Percentiles rank a stretch among this genome's conserved stretches.
Conservation (phyloP, 495 filamentous ascomycete genomes). For the Penicillium paradoxum region DNA sequence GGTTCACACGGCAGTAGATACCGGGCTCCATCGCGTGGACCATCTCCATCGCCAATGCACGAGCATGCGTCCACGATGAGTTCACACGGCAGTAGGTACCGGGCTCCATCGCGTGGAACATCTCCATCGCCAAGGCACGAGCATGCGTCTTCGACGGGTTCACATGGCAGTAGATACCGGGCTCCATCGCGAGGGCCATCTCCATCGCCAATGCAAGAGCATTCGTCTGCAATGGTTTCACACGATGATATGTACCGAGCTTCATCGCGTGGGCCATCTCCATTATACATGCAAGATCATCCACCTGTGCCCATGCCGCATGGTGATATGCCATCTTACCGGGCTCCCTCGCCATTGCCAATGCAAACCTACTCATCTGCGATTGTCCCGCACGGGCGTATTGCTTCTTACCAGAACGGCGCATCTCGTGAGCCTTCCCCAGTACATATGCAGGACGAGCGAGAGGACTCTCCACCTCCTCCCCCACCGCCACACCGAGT, state of each 20-base stretch:
- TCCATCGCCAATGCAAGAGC: conserved; percentile 10
- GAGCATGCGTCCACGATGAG: conserved; percentile 15
- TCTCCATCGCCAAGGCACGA: conserved; percentile 13
- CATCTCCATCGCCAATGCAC: conserved; percentile 10
- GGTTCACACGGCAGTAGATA: conserved; percentile 12
- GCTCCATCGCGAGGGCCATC: conserved; percentile 4
- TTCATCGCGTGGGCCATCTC: conserved; percentile 3
- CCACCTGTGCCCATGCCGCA: conserved; percentile 19
- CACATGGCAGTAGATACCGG: conserved; percentile 6
- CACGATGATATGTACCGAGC: conserved; percentile 13
- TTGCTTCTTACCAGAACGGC: not conserved
- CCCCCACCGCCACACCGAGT: conserved; percentile 41
- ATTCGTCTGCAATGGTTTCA: conserved; percentile 13
- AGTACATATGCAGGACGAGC: conserved; percentile 28
- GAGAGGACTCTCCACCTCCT: conserved; percentile 43
- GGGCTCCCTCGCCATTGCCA: not conserved
- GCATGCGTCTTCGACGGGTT: conserved; percentile 13
- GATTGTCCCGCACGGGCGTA: not conserved
- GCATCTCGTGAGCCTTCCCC: conserved; percentile 7
- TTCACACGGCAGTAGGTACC: conserved; percentile 8
- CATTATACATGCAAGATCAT: conserved; percentile 10
- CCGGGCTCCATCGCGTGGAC: not conserved
- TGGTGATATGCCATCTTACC: conserved; percentile 25
- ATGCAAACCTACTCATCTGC: not conserved
- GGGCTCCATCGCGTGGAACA: not conserved